A percentile compares a stretch with the other conserved stretches of the same genome.
Evolutionary conservation across 2,329 filamentous ascomycete species (phyloP).

Genomic region (Cladosporium sp.): DNA sequence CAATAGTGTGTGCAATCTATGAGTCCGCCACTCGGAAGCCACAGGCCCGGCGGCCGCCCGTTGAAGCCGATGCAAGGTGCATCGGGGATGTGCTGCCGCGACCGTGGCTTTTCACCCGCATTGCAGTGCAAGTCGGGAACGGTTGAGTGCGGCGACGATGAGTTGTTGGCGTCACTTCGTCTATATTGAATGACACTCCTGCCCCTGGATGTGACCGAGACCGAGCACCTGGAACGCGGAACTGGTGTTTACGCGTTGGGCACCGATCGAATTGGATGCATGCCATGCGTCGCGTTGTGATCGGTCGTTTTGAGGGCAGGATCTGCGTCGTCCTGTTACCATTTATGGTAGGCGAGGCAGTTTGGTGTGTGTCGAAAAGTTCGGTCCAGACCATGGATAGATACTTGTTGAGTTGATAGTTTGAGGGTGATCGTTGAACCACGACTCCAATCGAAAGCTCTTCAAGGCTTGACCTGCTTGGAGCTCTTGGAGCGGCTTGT

Average conservation of each 20-base stretch:
- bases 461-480: constrained; percentile 19
- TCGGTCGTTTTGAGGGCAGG: background rate
- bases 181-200: background rate
- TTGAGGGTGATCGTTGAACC: background rate
- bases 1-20: constrained; percentile 7
- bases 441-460: background rate
- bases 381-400: background rate
- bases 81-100: constrained; percentile 13
- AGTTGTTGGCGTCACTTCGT: background rate
- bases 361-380: background rate
- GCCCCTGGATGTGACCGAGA: constrained; percentile 10
- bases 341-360: background rate
- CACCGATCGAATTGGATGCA: constrained; percentile 15
- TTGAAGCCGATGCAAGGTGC: constrained; percentile 3
- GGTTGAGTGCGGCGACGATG: background rate
- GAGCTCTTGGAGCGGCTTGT: constrained; percentile 15
- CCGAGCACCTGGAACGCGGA: constrained; percentile 2
- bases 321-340: background rate
- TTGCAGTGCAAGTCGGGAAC: background rate
- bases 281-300: constrained; percentile 12
- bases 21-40: constrained; percentile 11
- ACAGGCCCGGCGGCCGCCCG: constrained; percentile 5
- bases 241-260: background rate
- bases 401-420: background rate
- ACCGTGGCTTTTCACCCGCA: constrained; percentile 13